Base-by-base conservation (phyloP, 2,329 filamentous ascomycete genomes). In the Botryotinia narcissicola region DNA sequence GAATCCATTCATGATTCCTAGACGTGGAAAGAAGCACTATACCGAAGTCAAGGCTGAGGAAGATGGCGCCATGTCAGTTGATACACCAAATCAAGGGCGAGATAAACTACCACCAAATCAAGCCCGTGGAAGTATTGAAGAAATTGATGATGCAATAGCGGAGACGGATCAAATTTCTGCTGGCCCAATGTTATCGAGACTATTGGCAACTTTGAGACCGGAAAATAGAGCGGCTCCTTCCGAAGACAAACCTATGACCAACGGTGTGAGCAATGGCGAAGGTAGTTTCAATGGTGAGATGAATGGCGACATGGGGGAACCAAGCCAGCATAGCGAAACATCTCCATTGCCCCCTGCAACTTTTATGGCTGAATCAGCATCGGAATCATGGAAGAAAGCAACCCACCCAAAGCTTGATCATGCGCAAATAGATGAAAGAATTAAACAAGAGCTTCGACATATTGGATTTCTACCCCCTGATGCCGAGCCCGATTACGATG, bases 11-110 rank as follows among this genome's bases (percentile, higher is more conserved):
- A 85, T 95, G 54, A 94, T 97, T 82, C 94, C 95, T 12, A 91
- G 91, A 76, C 90, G 94, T 35, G 95, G 94, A 63, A 92, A 93
- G 81, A 91, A 91, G 78, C 92, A 94, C 80, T 99, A 98, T 83
- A 90, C 89, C 37, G 95, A 98, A 74, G 86, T 95, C 16, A 99
- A 96, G 96, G 92, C 94, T 0, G 94, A 97, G 77, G 96, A 99
- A 81, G 96, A 99, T 80, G 94, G 93, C 16, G 86, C 89, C 66
- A 92, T 94, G 85, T 87, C 91, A 54, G 84, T 95, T 12, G 93
- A 97, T 80, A 87, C 88, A 7, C 86, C 88, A 8, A 86, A 88
- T 51, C 85, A 88, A 74, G 85, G 86, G 37, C 85, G 87, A 59
- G 91, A 94, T 73, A 91, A 89, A 76, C 86, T 93, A 10, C 88